Conservation (phyloP, 257 asterid species). For the Lycium ferocissimum region DNA sequence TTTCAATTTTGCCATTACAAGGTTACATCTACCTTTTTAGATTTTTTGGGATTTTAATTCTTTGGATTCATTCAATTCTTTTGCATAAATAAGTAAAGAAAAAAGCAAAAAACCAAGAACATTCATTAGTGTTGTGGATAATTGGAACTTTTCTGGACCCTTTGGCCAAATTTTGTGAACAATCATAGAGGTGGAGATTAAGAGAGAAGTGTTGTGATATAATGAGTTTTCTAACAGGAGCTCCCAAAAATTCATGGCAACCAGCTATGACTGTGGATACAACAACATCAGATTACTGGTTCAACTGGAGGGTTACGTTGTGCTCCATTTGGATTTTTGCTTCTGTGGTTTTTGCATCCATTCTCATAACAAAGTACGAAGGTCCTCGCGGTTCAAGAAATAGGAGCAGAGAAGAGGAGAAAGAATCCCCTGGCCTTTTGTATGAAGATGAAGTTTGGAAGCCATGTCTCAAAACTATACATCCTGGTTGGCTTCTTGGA, state of each 20-base stretch:
- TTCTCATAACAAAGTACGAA: constrained; percentile 75
- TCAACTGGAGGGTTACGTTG: constrained; percentile 84
- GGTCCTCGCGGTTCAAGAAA: constrained; percentile 43
- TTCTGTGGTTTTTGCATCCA: constrained; percentile 68
- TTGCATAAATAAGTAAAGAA: neutral
- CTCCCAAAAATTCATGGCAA: constrained; percentile 76
- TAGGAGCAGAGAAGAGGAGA: constrained; percentile 37
- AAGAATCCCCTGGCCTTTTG: constrained; percentile 50
- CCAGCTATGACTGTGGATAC: constrained; percentile 79
- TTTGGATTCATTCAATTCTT: constrained; percentile 35
- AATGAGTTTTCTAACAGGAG: constrained; percentile 87
- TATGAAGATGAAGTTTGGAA: constrained; percentile 73
- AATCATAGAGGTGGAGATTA: neutral
- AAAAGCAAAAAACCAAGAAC: neutral
- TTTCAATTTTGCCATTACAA: constrained; percentile 12
- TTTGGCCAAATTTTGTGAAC: constrained; percentile 9
- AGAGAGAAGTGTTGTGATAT: constrained; percentile 13
- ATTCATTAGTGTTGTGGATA: constrained; percentile 6
- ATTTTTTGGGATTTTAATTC: constrained; percentile 19
- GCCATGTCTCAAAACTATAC: constrained; percentile 75
- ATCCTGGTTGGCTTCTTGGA: constrained; percentile 87
- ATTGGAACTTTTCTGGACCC: neutral
- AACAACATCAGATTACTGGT: constrained; percentile 81
- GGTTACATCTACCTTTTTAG: neutral
- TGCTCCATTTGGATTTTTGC: constrained; percentile 71